Evolutionary conservation across 2,329 filamentous ascomycete species (phyloP).

Genomic region (Aspergillus awamori): DNA sequence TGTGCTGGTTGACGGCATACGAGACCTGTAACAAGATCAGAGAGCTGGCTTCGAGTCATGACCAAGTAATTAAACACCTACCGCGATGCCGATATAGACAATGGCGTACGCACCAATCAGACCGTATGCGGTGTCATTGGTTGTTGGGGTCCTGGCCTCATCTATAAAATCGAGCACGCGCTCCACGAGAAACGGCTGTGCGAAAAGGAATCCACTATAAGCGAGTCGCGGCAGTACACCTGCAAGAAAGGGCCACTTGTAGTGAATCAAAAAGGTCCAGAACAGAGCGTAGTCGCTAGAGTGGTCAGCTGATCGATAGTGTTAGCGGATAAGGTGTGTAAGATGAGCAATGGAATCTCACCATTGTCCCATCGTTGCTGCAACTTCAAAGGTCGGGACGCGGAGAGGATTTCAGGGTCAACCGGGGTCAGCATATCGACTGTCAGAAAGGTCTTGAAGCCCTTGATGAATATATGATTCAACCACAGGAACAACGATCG

Average conservation of each 20-base stretch:
- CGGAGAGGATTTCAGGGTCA: background rate
- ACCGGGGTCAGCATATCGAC: background rate
- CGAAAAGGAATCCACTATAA: slow-evolving; percentile 23
- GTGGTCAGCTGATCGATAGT: background rate
- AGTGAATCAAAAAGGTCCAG: slow-evolving; percentile 12
- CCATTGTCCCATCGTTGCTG: background rate
- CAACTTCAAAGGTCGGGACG: background rate
- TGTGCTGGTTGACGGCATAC: background rate
- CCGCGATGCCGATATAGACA: slow-evolving; percentile 43
- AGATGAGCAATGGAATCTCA: background rate
- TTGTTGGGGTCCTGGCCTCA: slow-evolving; percentile 1
- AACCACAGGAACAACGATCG: background rate
- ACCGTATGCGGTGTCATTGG: slow-evolving; percentile 32
- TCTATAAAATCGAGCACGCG: background rate
- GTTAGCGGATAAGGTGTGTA: background rate
- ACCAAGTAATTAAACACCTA: slow-evolving; percentile 12
- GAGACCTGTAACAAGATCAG: background rate
- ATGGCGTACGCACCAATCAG: slow-evolving; percentile 42
- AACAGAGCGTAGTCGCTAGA: slow-evolving; percentile 7
- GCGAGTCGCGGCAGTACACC: slow-evolving; percentile 21
- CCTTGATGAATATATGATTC: background rate
- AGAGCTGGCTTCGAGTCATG: background rate
- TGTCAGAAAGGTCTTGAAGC: background rate
- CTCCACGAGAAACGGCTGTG: slow-evolving; percentile 28
- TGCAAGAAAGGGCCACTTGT: slow-evolving; percentile 16